Evolutionary conservation across 768 basidiomycete species (phyloP).

Genomic region (Asterophora lycoperdoides): DNA sequence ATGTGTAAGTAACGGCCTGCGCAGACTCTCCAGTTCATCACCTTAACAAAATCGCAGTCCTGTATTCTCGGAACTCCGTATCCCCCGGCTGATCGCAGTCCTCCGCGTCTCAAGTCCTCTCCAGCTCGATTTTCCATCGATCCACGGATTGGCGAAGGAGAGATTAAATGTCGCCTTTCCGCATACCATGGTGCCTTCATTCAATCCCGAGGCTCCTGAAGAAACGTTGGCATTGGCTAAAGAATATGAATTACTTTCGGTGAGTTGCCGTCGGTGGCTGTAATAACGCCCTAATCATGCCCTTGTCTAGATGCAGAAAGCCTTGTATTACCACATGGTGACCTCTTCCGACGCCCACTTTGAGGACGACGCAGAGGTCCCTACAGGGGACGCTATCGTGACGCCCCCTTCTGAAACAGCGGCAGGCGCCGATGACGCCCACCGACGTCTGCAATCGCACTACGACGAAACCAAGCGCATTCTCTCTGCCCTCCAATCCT

Average conservation of each 20-base stretch:
- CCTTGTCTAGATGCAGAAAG: conserved; percentile 48
- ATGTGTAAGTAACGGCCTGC: conserved; percentile 47
- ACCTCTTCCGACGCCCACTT: conserved; percentile 26
- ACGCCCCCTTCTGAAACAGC: conserved; percentile 9
- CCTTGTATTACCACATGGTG: conserved; percentile 60
- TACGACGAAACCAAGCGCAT: conserved; percentile 37
- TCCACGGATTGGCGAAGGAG: conserved; percentile 43
- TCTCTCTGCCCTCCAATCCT: conserved; percentile 37
- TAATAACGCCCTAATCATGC: background rate
- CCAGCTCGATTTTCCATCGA: conserved; percentile 52
- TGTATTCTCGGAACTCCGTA: conserved; percentile 38
- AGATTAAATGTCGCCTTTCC: conserved; percentile 47
- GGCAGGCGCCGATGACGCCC: background rate
- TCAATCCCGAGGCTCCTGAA: conserved; percentile 40
- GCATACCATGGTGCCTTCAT: conserved; percentile 39
- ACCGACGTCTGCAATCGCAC: conserved; percentile 25
- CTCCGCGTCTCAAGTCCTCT: conserved; percentile 53
- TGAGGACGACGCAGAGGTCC: background rate
- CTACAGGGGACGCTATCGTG: background rate
- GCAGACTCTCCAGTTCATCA: background rate
- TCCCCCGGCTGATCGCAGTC: conserved; percentile 47
- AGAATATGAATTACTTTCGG: conserved; percentile 43
- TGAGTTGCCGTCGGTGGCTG: conserved; percentile 28
- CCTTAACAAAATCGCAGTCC: conserved; percentile 33
- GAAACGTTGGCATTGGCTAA: conserved; percentile 52